Evolutionary conservation across 2,329 filamentous ascomycete genomes (phyloP).

Genomic region (Corinectria fuckeliana): DNA sequence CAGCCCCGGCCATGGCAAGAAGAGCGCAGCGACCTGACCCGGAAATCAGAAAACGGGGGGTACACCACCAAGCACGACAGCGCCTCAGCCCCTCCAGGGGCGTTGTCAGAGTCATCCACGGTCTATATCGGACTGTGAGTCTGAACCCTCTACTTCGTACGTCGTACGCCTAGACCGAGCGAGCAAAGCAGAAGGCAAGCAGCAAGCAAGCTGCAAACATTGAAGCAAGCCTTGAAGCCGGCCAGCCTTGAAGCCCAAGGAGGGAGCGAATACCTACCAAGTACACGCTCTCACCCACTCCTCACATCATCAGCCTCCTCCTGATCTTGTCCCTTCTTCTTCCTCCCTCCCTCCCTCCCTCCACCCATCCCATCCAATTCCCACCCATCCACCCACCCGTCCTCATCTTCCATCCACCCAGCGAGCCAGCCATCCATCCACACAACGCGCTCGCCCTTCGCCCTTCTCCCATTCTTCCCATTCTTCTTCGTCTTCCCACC

Average conservation of each 20-base stretch:
- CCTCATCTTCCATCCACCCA: slow-evolving; percentile 18
- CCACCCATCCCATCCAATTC: slow-evolving; percentile 13
- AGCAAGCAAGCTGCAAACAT: background rate
- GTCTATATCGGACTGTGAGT: no score
- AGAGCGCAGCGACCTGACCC: slow-evolving; percentile 21
- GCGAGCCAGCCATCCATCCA: slow-evolving; percentile 15
- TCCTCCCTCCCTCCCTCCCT: slow-evolving; percentile 10
- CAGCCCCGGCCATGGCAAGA: background rate
- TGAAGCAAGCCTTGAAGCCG: slow-evolving; percentile 21
- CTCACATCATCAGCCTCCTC: slow-evolving; percentile 19
- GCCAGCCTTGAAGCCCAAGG: slow-evolving; percentile 5
- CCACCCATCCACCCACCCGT: slow-evolving; percentile 12
- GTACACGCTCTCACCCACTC: slow-evolving; percentile 9
- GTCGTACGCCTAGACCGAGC: background rate
- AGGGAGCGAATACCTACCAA: slow-evolving; percentile 24
- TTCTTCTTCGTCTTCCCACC: background rate
- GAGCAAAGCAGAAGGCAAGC: background rate
- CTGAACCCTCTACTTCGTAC: background rate
- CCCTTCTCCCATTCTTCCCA: no score
- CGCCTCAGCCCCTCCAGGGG: background rate
- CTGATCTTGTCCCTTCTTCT: slow-evolving; percentile 17
- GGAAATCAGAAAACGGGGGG: slow-evolving; percentile 1
- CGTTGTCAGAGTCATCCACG: no score
- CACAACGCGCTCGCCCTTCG: background rate
- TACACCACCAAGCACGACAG: background rate